phyloP scores from a whole-genome alignment of 306 rosid genomes.

The Rosa chinensis region DNA sequence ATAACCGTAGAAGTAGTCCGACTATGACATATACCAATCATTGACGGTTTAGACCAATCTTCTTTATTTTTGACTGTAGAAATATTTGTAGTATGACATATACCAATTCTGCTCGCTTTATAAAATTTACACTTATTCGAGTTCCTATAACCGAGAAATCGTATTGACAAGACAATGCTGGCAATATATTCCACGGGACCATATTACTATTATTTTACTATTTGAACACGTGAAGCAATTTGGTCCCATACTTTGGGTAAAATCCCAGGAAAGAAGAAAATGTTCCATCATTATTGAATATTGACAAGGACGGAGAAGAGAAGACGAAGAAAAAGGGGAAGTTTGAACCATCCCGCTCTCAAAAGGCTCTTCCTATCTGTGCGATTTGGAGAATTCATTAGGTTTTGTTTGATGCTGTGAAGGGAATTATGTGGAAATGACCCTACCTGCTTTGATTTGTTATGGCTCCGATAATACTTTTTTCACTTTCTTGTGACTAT shows the following conservation, averaged over 20 bases:
- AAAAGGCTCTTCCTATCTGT: not conserved
- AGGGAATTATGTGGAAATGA: conserved; percentile 1
- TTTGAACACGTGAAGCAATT: conserved; percentile 1
- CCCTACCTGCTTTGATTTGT: not conserved
- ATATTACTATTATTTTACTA: not conserved
- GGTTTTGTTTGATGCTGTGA: conserved; percentile 5
- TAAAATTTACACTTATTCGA: not conserved
- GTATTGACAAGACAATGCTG: conserved; percentile 8
- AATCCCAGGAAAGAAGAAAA: not conserved
- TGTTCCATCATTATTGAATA: not conserved
- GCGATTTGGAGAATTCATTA: not conserved
- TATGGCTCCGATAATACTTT: not conserved
- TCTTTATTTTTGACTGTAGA: too few species aligned
- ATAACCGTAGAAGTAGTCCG: too few species aligned
- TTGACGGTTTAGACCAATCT: not conserved
- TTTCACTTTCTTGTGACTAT: conserved; percentile 5
- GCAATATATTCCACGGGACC: conserved; percentile 4
- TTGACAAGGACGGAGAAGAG: not conserved
- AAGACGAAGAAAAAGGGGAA: not conserved
- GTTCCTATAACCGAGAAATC: not conserved
- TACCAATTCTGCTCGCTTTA: too few species aligned
- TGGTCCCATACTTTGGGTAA: not conserved
- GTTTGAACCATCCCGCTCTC: not conserved
- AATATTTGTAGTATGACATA: not conserved
- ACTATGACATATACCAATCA: too few species aligned